Base-by-base conservation (phyloP, 2,329 filamentous ascomycete genomes). In the Fusarium ramigenum region DNA sequence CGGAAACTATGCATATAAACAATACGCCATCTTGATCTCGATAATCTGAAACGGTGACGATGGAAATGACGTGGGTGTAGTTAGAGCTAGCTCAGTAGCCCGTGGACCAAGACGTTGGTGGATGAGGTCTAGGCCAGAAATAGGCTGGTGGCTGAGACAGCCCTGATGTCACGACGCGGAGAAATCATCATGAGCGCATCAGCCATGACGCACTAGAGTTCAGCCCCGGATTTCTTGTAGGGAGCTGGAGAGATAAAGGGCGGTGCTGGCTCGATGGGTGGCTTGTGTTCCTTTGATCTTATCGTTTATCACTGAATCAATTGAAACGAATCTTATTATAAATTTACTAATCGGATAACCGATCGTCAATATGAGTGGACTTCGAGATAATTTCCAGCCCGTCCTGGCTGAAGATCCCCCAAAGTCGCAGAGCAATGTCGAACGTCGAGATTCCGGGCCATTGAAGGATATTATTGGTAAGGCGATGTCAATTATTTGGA, bases 401-500 rank as follows among this genome's bases (percentile, higher is more conserved):
- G 58, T 62, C 1, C 25, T 57, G 30, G 66, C 39, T 11, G 56
- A 75, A 4, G 59, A 66, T 21, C 25, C 14, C 23, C 14, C 16
- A 5, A 12, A 10, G 16, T 68, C 46, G 7, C 18, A 67, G 7
- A 28, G 5, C 23, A 46, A 47, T 43, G 54, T n/a, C 19, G 39
- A 44, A 11, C 66, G 70, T 5, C 56, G 44, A 53, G 40, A 43
- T 5, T 57, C 47, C 2, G 73, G 74, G 1, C 74, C 74, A 10
- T 54, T 76, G 60, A 76, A 73, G 58, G 63, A 76, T 2, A 76
- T 76, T 1, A 63, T 75, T 3, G 72, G 72, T 74, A 63, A 19
- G 60, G 5, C 0, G 8, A 18, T 9, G 4, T 8, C 0, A 36
- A 2, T 18, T 18, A 36, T 18, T 9, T 1, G 2, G 1, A 18